phyloP scores from a whole-genome alignment of 306 rosid species.

The Pterocarpus santalinus region DNA sequence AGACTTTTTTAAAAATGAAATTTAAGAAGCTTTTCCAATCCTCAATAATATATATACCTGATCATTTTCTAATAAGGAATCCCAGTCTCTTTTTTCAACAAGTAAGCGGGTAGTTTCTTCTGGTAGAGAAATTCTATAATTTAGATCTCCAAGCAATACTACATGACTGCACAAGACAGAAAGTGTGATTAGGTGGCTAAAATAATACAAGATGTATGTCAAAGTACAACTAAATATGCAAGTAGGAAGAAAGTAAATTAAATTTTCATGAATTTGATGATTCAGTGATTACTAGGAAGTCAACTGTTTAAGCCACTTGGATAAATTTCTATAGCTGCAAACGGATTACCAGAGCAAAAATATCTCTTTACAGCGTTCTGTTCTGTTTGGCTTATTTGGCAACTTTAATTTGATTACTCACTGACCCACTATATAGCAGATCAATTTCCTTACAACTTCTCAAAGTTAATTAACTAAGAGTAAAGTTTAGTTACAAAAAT shows the following conservation, averaged over 20 bases:
- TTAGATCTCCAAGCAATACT: slow-evolving; percentile 87
- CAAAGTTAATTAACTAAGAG: slow-evolving; percentile 10
- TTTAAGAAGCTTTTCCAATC: background rate
- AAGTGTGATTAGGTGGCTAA: slow-evolving; percentile 24
- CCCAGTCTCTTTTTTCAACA: slow-evolving; percentile 71
- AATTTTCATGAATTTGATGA: slow-evolving; percentile 20
- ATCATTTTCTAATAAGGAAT: slow-evolving; percentile 71
- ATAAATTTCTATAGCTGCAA: slow-evolving; percentile 33
- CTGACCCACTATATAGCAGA: slow-evolving; percentile 28
- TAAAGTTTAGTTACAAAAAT: slow-evolving; percentile 24
- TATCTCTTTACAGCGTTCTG: slow-evolving; percentile 39
- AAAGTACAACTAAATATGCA: slow-evolving; percentile 26
- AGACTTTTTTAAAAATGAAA: background rate
- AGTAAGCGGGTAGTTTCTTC: slow-evolving; percentile 74
- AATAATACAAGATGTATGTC: background rate
- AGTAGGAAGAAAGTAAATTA: slow-evolving; percentile 33
- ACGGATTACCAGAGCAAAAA: slow-evolving; percentile 29
- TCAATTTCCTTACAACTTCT: slow-evolving; percentile 37
- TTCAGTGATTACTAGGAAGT: slow-evolving; percentile 18
- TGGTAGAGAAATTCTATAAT: slow-evolving; percentile 81
- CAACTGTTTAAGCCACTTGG: slow-evolving; percentile 35
- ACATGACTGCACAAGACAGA: slow-evolving; percentile 66
- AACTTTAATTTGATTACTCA: slow-evolving; percentile 32
- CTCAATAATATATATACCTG: slow-evolving; percentile 62
- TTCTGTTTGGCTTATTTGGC: slow-evolving; percentile 34